A percentile compares a stretch with the other conserved stretches of the same genome.
phyloP scores from a whole-genome alignment of 345 rosid genomes.

The Syzygium aqueum region DNA sequence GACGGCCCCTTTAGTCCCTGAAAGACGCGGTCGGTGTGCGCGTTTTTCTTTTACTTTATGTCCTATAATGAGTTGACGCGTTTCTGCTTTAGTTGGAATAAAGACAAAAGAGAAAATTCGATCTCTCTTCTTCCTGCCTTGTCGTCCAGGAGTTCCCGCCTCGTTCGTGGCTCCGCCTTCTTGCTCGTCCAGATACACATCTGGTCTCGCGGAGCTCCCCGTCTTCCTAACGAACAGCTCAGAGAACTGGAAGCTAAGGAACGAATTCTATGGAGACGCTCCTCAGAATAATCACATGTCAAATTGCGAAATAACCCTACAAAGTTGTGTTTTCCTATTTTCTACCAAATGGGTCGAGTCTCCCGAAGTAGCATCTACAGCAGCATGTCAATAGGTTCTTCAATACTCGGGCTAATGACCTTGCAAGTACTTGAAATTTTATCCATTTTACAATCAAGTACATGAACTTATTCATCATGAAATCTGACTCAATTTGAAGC shows the following conservation, averaged over 20 bases:
- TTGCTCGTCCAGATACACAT: too few species aligned
- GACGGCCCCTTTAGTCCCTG: too few species aligned
- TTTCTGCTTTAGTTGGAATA: too few species aligned
- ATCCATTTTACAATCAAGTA: not conserved
- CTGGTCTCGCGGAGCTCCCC: too few species aligned
- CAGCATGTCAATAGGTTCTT: not conserved
- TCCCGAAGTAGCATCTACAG: not conserved
- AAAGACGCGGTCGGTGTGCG: too few species aligned
- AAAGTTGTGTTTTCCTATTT: not conserved
- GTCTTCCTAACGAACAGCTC: too few species aligned
- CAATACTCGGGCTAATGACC: not conserved
- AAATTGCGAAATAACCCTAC: not conserved
- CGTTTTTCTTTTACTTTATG: too few species aligned
- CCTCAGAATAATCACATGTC: not conserved
- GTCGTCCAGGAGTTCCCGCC: too few species aligned
- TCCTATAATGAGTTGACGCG: too few species aligned
- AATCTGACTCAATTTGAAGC: not conserved
- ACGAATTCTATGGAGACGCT: not conserved
- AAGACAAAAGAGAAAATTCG: too few species aligned
- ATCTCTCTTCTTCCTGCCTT: too few species aligned
- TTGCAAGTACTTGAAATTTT: not conserved
- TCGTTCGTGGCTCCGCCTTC: too few species aligned
- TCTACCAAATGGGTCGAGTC: not conserved
- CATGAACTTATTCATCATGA: not conserved
- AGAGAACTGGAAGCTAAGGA: not conserved